Evolutionary conservation across 2,329 filamentous ascomycete genomes (phyloP), one percentile per base, ranked within the genome.

Genomic region (Metarhizium robertsii): DNA sequence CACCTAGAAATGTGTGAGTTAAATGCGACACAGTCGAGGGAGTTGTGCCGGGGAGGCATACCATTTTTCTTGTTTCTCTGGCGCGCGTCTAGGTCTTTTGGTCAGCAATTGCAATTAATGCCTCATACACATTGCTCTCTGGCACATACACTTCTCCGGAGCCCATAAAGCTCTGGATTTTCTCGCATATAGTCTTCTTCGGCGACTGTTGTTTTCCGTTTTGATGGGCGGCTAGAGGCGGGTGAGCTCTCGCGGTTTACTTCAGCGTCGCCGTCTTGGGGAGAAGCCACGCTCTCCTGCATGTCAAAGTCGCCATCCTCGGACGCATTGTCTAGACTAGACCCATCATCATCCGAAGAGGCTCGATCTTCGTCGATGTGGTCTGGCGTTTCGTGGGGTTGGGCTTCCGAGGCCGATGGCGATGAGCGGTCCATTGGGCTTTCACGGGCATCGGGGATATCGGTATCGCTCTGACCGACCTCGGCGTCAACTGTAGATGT

Each of bases 121-220:
- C 52, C 46, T 53, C 53, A 52, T 57, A 53, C 36, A 59, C 56
- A 59, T 60, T 61, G 60, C 53, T 1, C 10, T 57, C 64, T 62
- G 62, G 61, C 34, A 73, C 87, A 60, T 85, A 94, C 92, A 76
- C 94, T 99, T 75, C 94, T 84, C 64, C 94, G 85, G 62, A 99
- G 79, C 50, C 94, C 94, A 75, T 97, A 99, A 8, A 99, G 78
- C 73, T 96, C 91, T 48, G 94, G 94, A 66, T 99, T 95, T 66
- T 90, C 88, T 65, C 86, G 81, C 64, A 97, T 96, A 67, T 85
- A 92, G 50, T 91, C 86, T 57, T 94, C 87, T 64, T 94, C 88
- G 53, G 86, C 84, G 42, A 81, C 68, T 67, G 78, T 70, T 61
- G 78, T 72, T 73, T 89, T 87, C 72, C 91, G 87, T 78, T 96